Conservation (phyloP, 176 grass and related monocot genomes). For the Zoysia japonica region DNA sequence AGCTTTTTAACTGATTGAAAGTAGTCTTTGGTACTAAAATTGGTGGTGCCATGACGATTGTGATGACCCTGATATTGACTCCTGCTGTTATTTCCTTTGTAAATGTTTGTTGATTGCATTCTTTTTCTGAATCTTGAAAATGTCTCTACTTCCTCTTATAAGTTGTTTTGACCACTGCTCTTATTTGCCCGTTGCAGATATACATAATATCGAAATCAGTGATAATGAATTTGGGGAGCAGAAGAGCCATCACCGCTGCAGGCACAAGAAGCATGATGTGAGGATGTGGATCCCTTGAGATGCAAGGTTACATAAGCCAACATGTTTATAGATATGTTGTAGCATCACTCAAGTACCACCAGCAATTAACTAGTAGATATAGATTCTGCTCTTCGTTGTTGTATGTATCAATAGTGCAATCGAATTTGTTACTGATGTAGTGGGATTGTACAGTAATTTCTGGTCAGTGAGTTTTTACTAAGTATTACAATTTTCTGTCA, state of each 20-base stretch:
- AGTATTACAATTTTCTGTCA: background rate
- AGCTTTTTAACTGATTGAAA: background rate
- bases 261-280: constrained; percentile 71
- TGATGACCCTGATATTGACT: background rate
- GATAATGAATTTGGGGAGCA: constrained; percentile 73
- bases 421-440: constrained; percentile 14
- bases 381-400: background rate
- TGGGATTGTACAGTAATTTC: background rate
- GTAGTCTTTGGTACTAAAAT: background rate
- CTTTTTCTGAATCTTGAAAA: background rate
- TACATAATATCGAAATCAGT: constrained; percentile 56
- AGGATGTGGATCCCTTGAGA: constrained; percentile 55
- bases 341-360: background rate
- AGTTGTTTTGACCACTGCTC: constrained; percentile 6
- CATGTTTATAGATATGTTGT: background rate
- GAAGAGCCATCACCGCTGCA: constrained; percentile 67
- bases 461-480: background rate
- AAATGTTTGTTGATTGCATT: background rate
- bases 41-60: background rate
- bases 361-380: background rate
- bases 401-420: background rate
- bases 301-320: constrained; percentile 9
- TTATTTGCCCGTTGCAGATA: constrained; percentile 34
- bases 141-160: constrained; percentile 9
- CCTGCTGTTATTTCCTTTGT: background rate